Conservation (phyloP, 371 early-diverging fungal species). For the Lichtheimia ramosa region DNA sequence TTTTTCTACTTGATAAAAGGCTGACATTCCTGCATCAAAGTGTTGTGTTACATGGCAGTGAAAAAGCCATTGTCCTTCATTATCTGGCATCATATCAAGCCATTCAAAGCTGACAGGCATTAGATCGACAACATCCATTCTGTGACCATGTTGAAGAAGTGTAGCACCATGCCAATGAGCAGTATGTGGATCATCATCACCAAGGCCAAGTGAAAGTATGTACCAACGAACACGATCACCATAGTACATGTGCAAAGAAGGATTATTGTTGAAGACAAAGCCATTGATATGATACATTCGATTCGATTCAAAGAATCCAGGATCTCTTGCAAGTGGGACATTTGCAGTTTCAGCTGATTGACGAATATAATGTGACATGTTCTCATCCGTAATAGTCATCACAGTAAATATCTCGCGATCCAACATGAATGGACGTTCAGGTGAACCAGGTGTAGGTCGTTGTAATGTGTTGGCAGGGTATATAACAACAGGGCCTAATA, state of each 20-base stretch:
- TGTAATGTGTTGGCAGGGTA: conserved; percentile 37
- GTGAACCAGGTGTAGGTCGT: conserved; percentile 26
- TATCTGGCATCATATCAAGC: conserved; percentile 52
- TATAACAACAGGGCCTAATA: conserved; percentile 48
- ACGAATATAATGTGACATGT: conserved; percentile 32
- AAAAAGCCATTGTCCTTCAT: conserved; percentile 55
- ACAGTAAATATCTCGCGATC: conserved; percentile 46
- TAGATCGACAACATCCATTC: conserved; percentile 51
- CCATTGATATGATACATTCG: conserved; percentile 56
- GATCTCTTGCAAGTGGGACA: conserved; percentile 16
- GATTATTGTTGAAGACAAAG: conserved; percentile 49
- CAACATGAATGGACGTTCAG: conserved; percentile 22
- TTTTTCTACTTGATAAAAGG: conserved; percentile 48
- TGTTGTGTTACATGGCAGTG: conserved; percentile 55
- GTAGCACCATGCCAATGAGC: conserved; percentile 59
- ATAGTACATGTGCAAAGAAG: conserved; percentile 28
- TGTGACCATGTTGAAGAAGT: conserved; percentile 37
- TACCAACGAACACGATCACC: conserved; percentile 53
- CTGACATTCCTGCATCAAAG: conserved; percentile 49
- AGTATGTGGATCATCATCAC: conserved; percentile 49
- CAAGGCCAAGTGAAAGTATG: conserved; percentile 37
- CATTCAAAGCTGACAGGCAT: conserved; percentile 43
- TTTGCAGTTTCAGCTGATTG: conserved; percentile 29
- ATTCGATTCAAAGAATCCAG: conserved; percentile 41
- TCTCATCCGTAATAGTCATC: conserved; percentile 50